Base-by-base conservation (phyloP, 768 basidiomycete species). In the Rhizopogon vinicolor region DNA sequence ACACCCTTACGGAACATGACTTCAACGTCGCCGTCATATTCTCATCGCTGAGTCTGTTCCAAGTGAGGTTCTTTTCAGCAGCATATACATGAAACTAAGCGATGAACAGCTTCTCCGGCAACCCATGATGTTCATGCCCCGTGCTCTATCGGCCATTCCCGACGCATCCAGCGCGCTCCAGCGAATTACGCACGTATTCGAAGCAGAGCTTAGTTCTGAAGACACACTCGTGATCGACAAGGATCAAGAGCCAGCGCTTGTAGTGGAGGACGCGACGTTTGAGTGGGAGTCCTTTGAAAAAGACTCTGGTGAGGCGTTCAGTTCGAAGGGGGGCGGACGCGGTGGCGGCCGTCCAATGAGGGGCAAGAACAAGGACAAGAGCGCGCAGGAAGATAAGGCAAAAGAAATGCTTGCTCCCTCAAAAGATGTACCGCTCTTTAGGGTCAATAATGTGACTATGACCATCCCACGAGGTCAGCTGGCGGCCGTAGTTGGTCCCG, bases 11-110 rank as follows among this genome's bases (percentile, higher is more conserved):
- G 3, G 75, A 79, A 13, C 66, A 78, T 52, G 69, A 70, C 14
- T 82, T 88, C 61, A 80, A 87, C 65, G 79, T 83, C 28, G 86
- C 86, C 1, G 71, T n/a, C n/a, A n/a, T n/a, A n/a, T n/a, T n/a
- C n/a, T n/a, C n/a, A n/a, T n/a, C 80, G 25, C 71, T 88, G 52
- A 80, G 82, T 58, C 69, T 86, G 52, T 84, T 85, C 70, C 77
- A 84, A 63, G 75, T 74, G 63, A 52, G 63, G 18, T 9, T 18
- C 49, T 37, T 14, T 31, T 57, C 43, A 22, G 33, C 31, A 1
- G 18, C 3, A 7, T n/a, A 35, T 52, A 25, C 44, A 18, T 44
- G 14, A 14, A 35, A 2, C 33, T 49, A 16, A 49, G 13, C 10
- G 14, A 22, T 14, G 52, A 53, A 19, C 70, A 83, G 73, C 76